phyloP scores from a whole-genome alignment of 1,284 basidiomycete genomes.

The Cerrena zonata region DNA sequence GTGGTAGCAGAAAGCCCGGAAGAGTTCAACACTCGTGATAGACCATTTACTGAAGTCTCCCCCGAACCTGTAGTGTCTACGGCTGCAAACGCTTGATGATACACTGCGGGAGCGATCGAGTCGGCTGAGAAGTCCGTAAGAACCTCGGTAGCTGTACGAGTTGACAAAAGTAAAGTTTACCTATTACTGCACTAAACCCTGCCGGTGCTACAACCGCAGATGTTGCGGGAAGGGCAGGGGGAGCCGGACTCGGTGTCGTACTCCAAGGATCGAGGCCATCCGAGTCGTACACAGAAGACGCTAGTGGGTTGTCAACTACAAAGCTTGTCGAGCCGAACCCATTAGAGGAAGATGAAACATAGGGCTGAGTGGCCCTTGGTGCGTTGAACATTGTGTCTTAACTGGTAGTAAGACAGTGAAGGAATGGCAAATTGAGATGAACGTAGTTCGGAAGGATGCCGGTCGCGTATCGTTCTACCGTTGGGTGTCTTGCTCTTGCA shows the following conservation, averaged over 20 bases:
- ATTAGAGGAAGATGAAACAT: slow-evolving; percentile 46
- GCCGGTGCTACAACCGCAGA: slow-evolving; percentile 41
- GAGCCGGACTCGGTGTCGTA: slow-evolving; percentile 69
- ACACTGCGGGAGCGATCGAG: slow-evolving; percentile 75
- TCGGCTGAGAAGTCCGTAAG: slow-evolving; percentile 41
- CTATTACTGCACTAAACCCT: slow-evolving; percentile 65
- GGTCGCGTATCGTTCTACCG: background rate
- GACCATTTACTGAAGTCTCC: slow-evolving; percentile 72
- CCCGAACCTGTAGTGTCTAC: slow-evolving; percentile 65
- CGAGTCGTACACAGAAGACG: slow-evolving; percentile 65
- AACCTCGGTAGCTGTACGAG: background rate
- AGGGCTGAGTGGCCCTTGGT: slow-evolving; percentile 64
- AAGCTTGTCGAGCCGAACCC: slow-evolving; percentile 50
- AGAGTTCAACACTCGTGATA: slow-evolving; percentile 73
- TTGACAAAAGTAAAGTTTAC: slow-evolving; percentile 28
- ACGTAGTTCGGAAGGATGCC: background rate
- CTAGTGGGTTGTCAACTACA: slow-evolving; percentile 71
- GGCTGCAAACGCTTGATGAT: slow-evolving; percentile 65
- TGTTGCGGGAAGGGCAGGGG: slow-evolving; percentile 43
- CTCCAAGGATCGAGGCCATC: slow-evolving; percentile 84
- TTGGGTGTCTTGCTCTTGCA: slow-evolving; percentile 2
- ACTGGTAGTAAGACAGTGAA: background rate
- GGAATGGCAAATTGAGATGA: background rate
- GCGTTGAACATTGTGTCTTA: slow-evolving; percentile 64
- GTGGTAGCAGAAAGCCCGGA: slow-evolving; percentile 74